A percentile compares a stretch with the other conserved stretches of the same genome.
phyloP scores from a whole-genome alignment of 1,139 yeast genomes.

The Yamadazyma kanchanaburiensis region DNA sequence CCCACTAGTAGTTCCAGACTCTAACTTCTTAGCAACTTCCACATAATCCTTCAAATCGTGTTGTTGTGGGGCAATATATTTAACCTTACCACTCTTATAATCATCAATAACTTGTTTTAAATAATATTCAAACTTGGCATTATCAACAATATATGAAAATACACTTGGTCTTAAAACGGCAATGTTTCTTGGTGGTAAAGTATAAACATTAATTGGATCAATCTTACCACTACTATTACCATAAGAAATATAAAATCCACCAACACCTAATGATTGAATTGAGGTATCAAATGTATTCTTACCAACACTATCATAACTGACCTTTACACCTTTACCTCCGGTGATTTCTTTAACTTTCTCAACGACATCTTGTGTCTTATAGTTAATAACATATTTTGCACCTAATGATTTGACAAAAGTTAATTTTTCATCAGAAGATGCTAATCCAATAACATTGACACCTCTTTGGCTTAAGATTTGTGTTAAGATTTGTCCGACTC shows the following conservation, averaged over 20 bases:
- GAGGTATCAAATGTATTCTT: conserved; percentile 72
- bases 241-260: conserved; percentile 71
- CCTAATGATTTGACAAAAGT: conserved; percentile 62
- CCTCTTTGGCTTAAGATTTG: conserved; percentile 64
- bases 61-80: conserved; percentile 48
- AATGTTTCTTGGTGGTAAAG: conserved; percentile 59
- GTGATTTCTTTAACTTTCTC: conserved; percentile 65
- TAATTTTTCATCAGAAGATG: conserved; percentile 70
- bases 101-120: conserved; percentile 41
- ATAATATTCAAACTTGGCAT: conserved; percentile 60
- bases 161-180: conserved; percentile 65
- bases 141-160: conserved; percentile 45
- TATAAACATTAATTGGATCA: conserved; percentile 54
- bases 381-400: conserved; percentile 70
- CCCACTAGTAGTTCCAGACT: conserved; percentile 75
- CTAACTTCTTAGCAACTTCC: conserved; percentile 64
- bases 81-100: conserved; percentile 47
- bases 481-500: conserved; percentile 70
- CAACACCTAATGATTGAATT: conserved; percentile 56
- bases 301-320: conserved; percentile 78
- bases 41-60: conserved; percentile 65
- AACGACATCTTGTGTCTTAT: conserved; percentile 52
- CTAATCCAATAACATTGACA: conserved; percentile 80
- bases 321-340: conserved; percentile 67
- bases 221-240: conserved; percentile 91